A percentile compares a stretch with the other conserved stretches of the same genome.
Conservation (phyloP, 75 land plant genomes). For the Chamaecyparis obtusa region DNA sequence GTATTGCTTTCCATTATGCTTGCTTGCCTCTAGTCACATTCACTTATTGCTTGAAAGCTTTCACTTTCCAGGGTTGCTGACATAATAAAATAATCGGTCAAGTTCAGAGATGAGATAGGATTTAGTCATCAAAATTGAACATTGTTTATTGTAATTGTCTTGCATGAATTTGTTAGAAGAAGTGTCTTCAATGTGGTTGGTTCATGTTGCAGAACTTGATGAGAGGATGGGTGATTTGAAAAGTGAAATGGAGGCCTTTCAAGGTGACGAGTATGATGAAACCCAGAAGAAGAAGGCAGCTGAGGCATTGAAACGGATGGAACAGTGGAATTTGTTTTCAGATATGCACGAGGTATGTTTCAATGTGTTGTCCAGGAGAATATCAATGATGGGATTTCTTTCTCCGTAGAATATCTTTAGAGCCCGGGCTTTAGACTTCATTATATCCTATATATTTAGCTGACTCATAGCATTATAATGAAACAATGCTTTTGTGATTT, state of each 20-base stretch:
- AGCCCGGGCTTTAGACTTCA: background rate
- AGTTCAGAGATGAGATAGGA: background rate
- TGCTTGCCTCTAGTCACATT: background rate
- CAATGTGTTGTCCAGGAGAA: background rate
- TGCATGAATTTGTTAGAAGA: background rate
- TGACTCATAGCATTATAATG: background rate
- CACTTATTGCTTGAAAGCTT: background rate
- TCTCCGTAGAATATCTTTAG: background rate
- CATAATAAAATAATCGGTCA: background rate
- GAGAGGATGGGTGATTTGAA: constrained; percentile 90
- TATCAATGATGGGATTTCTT: background rate
- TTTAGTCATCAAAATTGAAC: background rate
- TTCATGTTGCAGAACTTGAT: constrained; percentile 70
- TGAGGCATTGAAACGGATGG: constrained; percentile 86
- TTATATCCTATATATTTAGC: background rate
- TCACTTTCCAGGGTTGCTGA: background rate
- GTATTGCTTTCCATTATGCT: background rate
- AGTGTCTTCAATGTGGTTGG: background rate
- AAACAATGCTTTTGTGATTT: background rate
- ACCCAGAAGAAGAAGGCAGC: constrained; percentile 67
- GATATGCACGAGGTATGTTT: constrained; percentile 46
- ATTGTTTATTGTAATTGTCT: background rate
- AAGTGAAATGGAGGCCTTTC: constrained; percentile 62
- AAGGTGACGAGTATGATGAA: constrained; percentile 62
- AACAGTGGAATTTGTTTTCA: constrained; percentile 90